Conservation (phyloP, 768 basidiomycete genomes). For the Phanerochaete carnosa region DNA sequence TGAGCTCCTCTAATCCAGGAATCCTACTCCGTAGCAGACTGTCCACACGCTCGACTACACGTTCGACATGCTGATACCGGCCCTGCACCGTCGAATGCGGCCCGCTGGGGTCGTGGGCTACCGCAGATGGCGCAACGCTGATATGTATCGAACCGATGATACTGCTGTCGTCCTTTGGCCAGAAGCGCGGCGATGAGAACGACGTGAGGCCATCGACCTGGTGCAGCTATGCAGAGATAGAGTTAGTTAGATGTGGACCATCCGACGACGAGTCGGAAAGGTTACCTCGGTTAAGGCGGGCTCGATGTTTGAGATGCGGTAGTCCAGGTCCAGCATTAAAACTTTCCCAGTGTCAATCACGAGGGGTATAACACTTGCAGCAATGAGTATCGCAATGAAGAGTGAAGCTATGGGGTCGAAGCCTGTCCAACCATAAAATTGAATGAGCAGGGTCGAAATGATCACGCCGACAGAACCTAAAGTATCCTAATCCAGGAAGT, state of each 20-base stretch:
- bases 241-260: not conserved
- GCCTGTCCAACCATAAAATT: constrained; percentile 96
- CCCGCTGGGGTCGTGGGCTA: constrained; percentile 51
- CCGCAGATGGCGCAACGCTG: constrained; percentile 66
- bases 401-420: constrained; percentile 98
- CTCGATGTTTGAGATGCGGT: constrained; percentile 50
- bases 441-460: constrained; percentile 91
- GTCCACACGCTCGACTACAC: constrained; percentile 76
- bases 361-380: constrained; percentile 92
- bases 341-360: constrained; percentile 92
- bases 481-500: constrained; percentile 62
- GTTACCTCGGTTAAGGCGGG: constrained; percentile 63
- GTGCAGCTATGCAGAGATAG: constrained; percentile 47
- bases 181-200: constrained; percentile 82
- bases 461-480: constrained; percentile 98
- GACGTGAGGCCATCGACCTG: constrained; percentile 78
- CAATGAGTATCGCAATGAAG: constrained; percentile 93
- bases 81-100: constrained; percentile 45
- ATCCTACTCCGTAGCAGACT: constrained; percentile 67
- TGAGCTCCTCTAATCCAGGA: constrained; percentile 81
- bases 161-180: constrained; percentile 89
- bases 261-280: not conserved
- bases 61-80: constrained; percentile 62
- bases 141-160: constrained; percentile 92
- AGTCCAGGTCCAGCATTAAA: constrained; percentile 81